Evolutionary conservation across 345 rosid species (phyloP), one percentile per base, ranked within the genome.

Genomic region (Brassica nigra): DNA sequence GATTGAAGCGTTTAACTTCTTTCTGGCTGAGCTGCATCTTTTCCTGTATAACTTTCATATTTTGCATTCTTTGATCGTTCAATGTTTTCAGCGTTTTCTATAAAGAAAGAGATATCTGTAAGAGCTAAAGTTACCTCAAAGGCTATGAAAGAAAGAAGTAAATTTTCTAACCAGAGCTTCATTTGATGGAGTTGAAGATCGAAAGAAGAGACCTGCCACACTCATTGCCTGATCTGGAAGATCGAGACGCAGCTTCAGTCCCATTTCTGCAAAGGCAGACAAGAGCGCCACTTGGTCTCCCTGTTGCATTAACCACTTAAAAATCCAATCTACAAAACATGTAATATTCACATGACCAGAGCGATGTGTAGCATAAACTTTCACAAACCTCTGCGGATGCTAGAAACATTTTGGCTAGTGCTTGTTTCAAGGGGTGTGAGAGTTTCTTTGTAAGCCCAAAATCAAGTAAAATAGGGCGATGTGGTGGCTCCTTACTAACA

Each of bases 191-290:
- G 92, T 88, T 65, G 99, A 89, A 49, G 87, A 83, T 67, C 99
- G 94, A 82, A 95, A 95, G 78, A 95, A 88, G 36, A 90, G 62
- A 82, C 82, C 83, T 68, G 95, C 83, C 66, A 91, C 87, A 82
- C 87, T 94, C 99, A 95, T 92, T 74, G 91, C 97, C 86, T 95
- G 99, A 78, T 92, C 98, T 62, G 99, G 93, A 55, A 90, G 16
- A 81, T 90, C 88, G 23, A 85, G 81, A 18, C 88, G 95, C 86
- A 95, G 84, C 85, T 81, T 92, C 78, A 92, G 94, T 80, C 99
- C 99, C 99, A 95, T 92, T 90, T 95, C 99, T 58, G 91, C 75
- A 76, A 95, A 89, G 85, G 99, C 97, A 62, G 99, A 92, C 86
- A 95, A 80, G 81, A 95, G 94, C 37, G 98, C 97, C 73, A 87